Evolutionary conservation across 805 yeast genomes (phyloP).

Genomic region (Wickerhamiella cacticola): DNA sequence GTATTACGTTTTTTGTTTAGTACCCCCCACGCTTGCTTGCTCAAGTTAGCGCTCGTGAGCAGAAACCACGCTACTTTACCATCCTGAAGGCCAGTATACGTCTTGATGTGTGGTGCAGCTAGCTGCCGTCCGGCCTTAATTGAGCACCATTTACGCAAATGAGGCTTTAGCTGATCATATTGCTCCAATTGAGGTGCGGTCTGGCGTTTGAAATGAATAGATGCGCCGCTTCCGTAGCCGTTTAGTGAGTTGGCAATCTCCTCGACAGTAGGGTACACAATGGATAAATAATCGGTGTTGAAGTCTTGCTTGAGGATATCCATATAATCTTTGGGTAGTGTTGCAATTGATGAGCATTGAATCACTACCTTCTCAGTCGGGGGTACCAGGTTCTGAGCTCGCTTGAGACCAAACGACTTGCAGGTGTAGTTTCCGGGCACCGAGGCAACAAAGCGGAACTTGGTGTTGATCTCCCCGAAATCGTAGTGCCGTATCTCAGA

Average conservation of each 20-base stretch:
- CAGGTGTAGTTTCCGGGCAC: conserved; percentile 24
- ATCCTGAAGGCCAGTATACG: conserved; percentile 41
- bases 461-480: conserved; percentile 19
- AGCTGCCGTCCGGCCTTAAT: conserved; percentile 25
- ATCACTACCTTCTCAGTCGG: conserved; percentile 9
- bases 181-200: conserved; percentile 29
- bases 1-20: conserved; percentile 22
- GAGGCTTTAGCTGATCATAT: conserved; percentile 33
- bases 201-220: conserved; percentile 36
- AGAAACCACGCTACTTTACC: conserved; percentile 41
- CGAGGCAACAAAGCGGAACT: conserved; percentile 22
- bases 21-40: conserved; percentile 73
- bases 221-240: conserved; percentile 40
- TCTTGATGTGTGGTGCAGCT: conserved; percentile 56
- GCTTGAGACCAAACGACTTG: conserved; percentile 20
- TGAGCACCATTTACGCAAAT: conserved; percentile 38
- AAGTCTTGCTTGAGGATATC: conserved; percentile 23
- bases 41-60: conserved; percentile 62
- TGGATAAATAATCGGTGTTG: conserved; percentile 24
- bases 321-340: conserved; percentile 17
- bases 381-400: conserved; percentile 16
- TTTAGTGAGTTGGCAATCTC: conserved; percentile 33
- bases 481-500: conserved; percentile 20
- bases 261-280: conserved; percentile 37
- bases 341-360: conserved; percentile 26